Base-by-base conservation (phyloP, 1,139 yeast genomes). In the Geotrichum citri-aurantii region DNA sequence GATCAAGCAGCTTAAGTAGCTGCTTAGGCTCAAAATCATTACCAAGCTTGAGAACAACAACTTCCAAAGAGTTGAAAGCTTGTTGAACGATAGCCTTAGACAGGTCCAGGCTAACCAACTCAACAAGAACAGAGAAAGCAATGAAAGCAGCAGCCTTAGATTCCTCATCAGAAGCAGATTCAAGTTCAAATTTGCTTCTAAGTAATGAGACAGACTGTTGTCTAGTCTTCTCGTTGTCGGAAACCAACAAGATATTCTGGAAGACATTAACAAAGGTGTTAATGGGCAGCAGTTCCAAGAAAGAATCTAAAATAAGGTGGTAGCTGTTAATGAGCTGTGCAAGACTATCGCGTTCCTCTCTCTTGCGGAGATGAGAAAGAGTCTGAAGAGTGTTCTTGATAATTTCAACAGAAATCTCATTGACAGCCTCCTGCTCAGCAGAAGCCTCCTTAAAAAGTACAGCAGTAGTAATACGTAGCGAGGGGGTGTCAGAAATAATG, bases 221-320 rank as follows among this genome's bases (percentile, higher is more conserved):
- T 52, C 66, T 65, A 56, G 70, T 65, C 48, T 55, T 65, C 60
- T 65, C 64, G 24, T 69, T 70, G 48, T 68, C 65, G 2, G 66
- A 65, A 19, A 60, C 67, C 31, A 79, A 62, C 42, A 85, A 75
- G 12, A 88, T 77, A 27, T 79, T 80, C n/a, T 81, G 71, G 33
- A 87, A 79, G 1, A 95, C 83, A 31, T 79, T 77, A 47, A 88
- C 85, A 69, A 89, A 91, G 65, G 83, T 81, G 60, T 79, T 79
- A 65, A 91, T 81, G 31, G 98, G 97, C 59, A 92, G 77, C 62
- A 90, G 76, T 61, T 83, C 83, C 64, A 92, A 75, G 63, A 86
- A 75, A 64, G 81, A 81, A 50, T 84, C 81, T 64, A 92, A 77
- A 56, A 88, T 73, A 29, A 75, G 78, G 65, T 78, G 79, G 46